Percentiles rank a stretch among this genome's conserved stretches.
Conservation (phyloP, 2,329 filamentous ascomycete species). For the Anthostomella pinea region DNA sequence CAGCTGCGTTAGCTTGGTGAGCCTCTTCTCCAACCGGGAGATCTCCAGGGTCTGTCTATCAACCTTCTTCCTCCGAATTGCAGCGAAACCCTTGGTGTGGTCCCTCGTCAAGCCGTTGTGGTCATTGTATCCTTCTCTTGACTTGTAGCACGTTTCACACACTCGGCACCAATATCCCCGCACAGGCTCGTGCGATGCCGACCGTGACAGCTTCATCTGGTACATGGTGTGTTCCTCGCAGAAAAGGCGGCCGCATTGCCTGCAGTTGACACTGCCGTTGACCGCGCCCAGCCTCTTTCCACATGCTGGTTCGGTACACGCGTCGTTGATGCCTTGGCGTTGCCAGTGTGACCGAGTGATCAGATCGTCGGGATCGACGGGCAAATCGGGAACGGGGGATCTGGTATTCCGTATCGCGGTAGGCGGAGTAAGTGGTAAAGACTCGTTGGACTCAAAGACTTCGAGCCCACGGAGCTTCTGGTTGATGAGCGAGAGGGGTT, state of each 20-base stretch:
- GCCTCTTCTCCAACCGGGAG: constrained; percentile 82
- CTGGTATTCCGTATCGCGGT: constrained; percentile 32
- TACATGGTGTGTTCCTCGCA: constrained; percentile 99
- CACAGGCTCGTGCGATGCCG: constrained; percentile 85
- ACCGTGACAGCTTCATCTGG: constrained; percentile 93
- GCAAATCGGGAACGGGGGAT: constrained; percentile 37
- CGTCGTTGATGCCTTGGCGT: constrained; percentile 66
- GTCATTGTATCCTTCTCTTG: constrained; percentile 91
- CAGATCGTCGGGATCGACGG: constrained; percentile 79
- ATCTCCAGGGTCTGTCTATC: constrained; percentile 86
- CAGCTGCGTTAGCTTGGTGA: constrained; percentile 85
- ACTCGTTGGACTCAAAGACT: constrained; percentile 89
- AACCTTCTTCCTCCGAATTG: constrained; percentile 70
- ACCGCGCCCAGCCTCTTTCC: constrained; percentile 74
- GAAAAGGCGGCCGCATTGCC: constrained; percentile 88
- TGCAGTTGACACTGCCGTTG: constrained; percentile 86
- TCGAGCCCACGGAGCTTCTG: constrained; percentile 91
- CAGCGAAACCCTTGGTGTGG: constrained; percentile 68
- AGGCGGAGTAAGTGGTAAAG: constrained; percentile 39
- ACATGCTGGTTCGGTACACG: constrained; percentile 85
- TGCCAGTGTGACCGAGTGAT: constrained; percentile 92
- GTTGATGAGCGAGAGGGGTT: constrained; percentile 85
- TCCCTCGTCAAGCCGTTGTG: constrained; percentile 70
- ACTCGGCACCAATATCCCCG: constrained; percentile 91
- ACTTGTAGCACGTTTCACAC: constrained; percentile 99